These are phyloP conservation scores for Dendrobium chrysotoxum DNA, from an alignment of 106 monocot genomes.

Conservation along the genomic window DNA sequence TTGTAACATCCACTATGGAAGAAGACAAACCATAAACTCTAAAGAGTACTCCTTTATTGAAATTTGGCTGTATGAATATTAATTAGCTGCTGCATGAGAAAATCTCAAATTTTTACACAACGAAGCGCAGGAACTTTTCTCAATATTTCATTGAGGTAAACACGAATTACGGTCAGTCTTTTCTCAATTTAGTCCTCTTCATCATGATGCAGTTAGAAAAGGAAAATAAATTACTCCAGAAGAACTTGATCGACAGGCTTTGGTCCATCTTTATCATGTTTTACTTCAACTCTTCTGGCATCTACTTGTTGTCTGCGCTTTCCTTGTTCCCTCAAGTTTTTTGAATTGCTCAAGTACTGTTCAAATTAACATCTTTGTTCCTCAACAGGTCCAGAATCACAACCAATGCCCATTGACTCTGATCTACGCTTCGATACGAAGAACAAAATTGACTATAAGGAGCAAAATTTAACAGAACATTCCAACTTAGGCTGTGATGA, in stretches of 20 bases:
- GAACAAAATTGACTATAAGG: neutral
- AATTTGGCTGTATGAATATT: too few species aligned
- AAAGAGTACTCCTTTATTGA: too few species aligned
- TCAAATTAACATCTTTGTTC: neutral
- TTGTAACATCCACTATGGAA: too few species aligned
- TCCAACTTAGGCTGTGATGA: neutral
- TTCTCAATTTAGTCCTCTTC: too few species aligned
- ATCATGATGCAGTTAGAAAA: too few species aligned
- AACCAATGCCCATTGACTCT: neutral
- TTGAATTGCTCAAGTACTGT: neutral
- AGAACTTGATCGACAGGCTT: neutral
- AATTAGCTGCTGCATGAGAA: too few species aligned
- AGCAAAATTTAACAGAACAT: neutral
- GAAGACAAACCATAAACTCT: too few species aligned
- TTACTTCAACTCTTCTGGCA: neutral
- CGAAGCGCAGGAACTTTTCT: too few species aligned
- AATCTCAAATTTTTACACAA: too few species aligned
- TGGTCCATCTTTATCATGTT: neutral
- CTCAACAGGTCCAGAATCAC: slow-evolving; percentile 13
- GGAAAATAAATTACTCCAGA: too few species aligned
- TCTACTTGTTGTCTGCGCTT: neutral
- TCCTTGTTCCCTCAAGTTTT: neutral
- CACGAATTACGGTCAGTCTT: neutral
- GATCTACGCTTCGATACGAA: neutral
- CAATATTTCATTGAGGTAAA: neutral